Evolutionary conservation across 2,329 filamentous ascomycete species (phyloP), one percentile per base, ranked within the genome.

Genomic region (Macrophomina pseudophaseolina): DNA sequence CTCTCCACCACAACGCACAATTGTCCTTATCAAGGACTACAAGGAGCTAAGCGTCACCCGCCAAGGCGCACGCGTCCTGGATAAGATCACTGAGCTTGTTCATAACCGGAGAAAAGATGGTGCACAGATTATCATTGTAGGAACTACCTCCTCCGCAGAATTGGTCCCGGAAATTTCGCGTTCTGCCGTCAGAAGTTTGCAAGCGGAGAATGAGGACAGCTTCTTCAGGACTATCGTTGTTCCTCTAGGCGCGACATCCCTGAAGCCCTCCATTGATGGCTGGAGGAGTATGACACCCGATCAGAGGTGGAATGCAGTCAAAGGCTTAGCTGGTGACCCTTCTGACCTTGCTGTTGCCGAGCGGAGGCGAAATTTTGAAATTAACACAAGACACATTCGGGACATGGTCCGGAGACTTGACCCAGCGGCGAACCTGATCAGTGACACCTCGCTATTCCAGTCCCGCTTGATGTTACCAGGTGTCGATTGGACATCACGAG

Each of bases 21-120:
- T 98, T 67, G 83, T 96, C 46, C 92, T 92, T 71, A 81, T 97
- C 12, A 87, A 91, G 74, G 92, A 98, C 75, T 91, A 93, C 73
- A 88, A 91, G 64, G 92, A 96, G 69, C 83, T 99, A 8, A 87
- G 85, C 71, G 86, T 86, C 73, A 89, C 91, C 0, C 77, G 85
- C 5, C 88, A 92, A 67, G 92, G 93, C 11, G 83, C 86, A 1
- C 84, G 86, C 28, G 86, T 98, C 38, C 80, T 97, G 7, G 81
- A 84, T 48, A 88, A 90, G 67, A 80, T 99, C 12, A 88, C 91
- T 64, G 85, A 87, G 56, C 83, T 91, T 6, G 87, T 97, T 32
- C 90, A 94, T 72, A 86, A 87, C 67, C 85, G 90, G 67, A 91
- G 94, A 83, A 84, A 85, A 64, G 84, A 87, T 46, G 93, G 93